Base-by-base conservation (phyloP, 495 filamentous ascomycete genomes). In the Immersiella caudata region DNA sequence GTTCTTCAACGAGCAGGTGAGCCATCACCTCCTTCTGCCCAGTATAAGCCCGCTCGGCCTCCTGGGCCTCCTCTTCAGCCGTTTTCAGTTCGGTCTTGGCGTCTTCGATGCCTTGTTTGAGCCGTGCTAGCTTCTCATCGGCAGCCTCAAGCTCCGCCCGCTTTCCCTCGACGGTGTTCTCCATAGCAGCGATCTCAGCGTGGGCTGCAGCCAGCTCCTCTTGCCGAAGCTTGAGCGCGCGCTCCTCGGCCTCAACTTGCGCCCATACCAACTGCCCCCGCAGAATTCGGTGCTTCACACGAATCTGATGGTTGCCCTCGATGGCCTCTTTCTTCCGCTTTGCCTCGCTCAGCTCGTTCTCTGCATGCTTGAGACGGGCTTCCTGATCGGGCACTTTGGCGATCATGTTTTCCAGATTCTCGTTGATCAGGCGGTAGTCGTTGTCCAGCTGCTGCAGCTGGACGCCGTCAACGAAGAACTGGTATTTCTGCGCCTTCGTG, bases 391-490 rank as follows among this genome's bases (percentile, higher is more conserved):
- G 74, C 16, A 88, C 70, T 58, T 78, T 79, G 56, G 72, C 72
- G 60, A 86, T 78, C 55, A 82, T 80, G 18, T 80, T 72, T 25
- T 86, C 83, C 22, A 84, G 67, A 20, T 74, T 80, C 27, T 83
- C 80, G 52, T 80, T 87, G 21, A 98, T 86, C 46, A 96, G 76
- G 54, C 87, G 83, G 76, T 99, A 99, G 72, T 98, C 96, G 67
- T 92, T 88, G 75, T 97, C 93, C 14, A 99, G 83, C 70, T 93
- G 88, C 73, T 97, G 92, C 2, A 99, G 82, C 73, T 98, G 94
- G 6, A 97, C 95, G 24, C 95, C 95, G 75, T 96, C 93, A 62
- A 97, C 87, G 74, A 98, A 99, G 70, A 97, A 97, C 70, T 92
- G 94, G 82, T 98, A 99, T 74, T 98, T 99, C 60, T 94, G 88